Evolutionary conservation across 306 rosid species (phyloP).

Genomic region (Leucaena leucocephala): DNA sequence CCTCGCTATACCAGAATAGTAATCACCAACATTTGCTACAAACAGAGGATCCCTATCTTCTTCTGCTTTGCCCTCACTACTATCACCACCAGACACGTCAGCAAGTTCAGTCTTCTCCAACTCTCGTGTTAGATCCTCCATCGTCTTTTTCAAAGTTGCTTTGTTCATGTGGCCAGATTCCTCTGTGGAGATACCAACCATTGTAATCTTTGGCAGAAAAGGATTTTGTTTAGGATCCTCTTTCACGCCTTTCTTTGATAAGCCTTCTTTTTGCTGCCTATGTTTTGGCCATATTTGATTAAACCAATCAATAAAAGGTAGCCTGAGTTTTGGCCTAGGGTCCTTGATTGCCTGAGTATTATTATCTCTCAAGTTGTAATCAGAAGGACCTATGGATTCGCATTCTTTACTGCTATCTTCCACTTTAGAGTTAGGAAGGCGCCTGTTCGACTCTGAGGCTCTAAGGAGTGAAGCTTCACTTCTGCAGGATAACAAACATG

Average conservation of each 20-base stretch:
- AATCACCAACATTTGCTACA: conserved; percentile 95
- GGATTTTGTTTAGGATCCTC: conserved; percentile 49
- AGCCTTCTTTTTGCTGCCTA: conserved; percentile 36
- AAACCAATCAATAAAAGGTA: conserved; percentile 68
- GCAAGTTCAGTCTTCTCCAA: conserved; percentile 78
- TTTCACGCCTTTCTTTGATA: conserved; percentile 42
- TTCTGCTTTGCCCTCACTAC: conserved; percentile 49
- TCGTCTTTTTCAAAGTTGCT: conserved; percentile 75
- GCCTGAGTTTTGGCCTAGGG: conserved; percentile 39
- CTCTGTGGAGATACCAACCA: conserved; percentile 91
- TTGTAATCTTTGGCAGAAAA: conserved; percentile 87
- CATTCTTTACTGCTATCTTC: conserved; percentile 42
- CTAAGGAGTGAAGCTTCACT: conserved; percentile 78
- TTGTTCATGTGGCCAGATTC: conserved; percentile 75
- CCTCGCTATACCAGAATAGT: conserved; percentile 72
- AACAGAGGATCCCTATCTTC: conserved; percentile 85
- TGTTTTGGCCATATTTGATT: conserved; percentile 47
- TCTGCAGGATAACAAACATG: conserved; percentile 55
- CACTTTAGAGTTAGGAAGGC: conserved; percentile 44
- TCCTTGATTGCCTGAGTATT: conserved; percentile 35
- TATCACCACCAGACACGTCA: conserved; percentile 39
- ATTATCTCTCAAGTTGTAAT: conserved; percentile 37
- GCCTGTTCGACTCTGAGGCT: conserved; percentile 49
- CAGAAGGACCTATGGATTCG: conserved; percentile 41
- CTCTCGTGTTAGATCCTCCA: conserved; percentile 84